Base-by-base conservation (phyloP, 768 basidiomycete genomes). In the Goffeauzyma gilvescens region DNA sequence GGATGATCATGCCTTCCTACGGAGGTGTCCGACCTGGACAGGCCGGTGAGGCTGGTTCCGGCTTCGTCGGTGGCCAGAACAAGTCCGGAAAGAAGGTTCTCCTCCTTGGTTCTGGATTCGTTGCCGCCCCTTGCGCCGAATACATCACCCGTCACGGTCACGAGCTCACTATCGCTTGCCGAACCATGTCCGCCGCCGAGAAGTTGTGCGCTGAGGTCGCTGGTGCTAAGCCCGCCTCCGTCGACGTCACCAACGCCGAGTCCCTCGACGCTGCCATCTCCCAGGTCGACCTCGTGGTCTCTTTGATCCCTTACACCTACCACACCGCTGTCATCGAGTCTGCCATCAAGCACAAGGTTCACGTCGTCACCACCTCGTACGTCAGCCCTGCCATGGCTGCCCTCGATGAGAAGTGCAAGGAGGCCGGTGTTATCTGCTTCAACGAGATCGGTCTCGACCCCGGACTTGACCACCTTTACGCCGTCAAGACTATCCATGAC, bases 381-480 rank as follows among this genome's bases (percentile, higher is more conserved):
- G 77, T 96, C 58, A 85, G 79, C 36, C 82, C 81, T 15, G 80
- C 79, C 6, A 89, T 96, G 76, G 76, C 73, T 45, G 87, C 74
- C 48, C 74, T 96, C 27, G 79, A 95, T 49, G 72, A 70, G 36
- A 76, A 74, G 38, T 81, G 72, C 42, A 80, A 79, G 67, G 73
- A 76, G 44, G 87, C 89, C 1, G 89, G 87, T 5, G 84, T 96
- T 55, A 71, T 86, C 40, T 82, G 95, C 50, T 71, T 96, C 73
- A 98, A 98, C 66, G 93, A 98, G 68, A 83, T 98, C 55, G 93
- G 93, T 38, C 73, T 98, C 32, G 90, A 95, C 65, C 87, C 87
- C 36, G 87, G 87, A 58, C 82, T 90, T 24, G 51, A 53, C 42
- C 84, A 89, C 63, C 65, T 93, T 47, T 89, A 87, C 63, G 87